These are phyloP conservation scores for Dalbergia cultrata DNA, from an alignment of 306 rosid species.

Conservation along the genomic window DNA sequence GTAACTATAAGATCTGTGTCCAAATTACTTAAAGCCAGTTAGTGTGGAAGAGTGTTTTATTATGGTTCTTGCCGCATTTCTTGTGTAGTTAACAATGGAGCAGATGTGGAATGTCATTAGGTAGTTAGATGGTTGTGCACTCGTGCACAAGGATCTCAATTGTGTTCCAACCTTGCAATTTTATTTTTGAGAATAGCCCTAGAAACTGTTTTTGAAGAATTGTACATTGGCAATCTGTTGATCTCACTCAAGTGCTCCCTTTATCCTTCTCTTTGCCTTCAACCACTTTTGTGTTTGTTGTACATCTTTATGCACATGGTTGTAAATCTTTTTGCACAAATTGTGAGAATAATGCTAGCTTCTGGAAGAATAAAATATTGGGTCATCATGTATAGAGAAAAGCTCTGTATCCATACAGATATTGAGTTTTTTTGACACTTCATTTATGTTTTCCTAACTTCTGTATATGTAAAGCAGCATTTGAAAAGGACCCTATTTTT, in stretches of 20 bases:
- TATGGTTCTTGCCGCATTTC: not conserved
- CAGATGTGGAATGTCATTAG: not conserved
- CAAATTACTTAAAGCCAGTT: not conserved
- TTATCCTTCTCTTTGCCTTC: not conserved
- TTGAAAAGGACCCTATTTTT: not conserved
- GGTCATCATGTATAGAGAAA: not conserved
- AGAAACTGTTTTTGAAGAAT: not conserved
- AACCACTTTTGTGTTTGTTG: not conserved
- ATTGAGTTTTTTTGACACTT: not conserved
- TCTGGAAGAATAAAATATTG: not conserved
- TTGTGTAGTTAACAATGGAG: not conserved
- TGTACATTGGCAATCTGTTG: slow-evolving; percentile 15
- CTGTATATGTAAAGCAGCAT: not conserved
- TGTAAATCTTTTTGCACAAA: not conserved
- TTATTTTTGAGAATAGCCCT: not conserved
- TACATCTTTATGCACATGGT: not conserved
- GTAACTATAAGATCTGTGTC: not conserved
- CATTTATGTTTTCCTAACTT: not conserved
- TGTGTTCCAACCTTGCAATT: not conserved
- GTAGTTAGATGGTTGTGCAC: slow-evolving; percentile 15
- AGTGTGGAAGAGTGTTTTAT: not conserved
- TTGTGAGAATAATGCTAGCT: not conserved
- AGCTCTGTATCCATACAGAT: not conserved
- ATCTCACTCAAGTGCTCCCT: slow-evolving; percentile 25
- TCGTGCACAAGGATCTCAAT: not conserved